Evolutionary conservation across 441 rosid species (phyloP), one percentile per base, ranked within the genome.

Genomic region (Kokia cookei): DNA sequence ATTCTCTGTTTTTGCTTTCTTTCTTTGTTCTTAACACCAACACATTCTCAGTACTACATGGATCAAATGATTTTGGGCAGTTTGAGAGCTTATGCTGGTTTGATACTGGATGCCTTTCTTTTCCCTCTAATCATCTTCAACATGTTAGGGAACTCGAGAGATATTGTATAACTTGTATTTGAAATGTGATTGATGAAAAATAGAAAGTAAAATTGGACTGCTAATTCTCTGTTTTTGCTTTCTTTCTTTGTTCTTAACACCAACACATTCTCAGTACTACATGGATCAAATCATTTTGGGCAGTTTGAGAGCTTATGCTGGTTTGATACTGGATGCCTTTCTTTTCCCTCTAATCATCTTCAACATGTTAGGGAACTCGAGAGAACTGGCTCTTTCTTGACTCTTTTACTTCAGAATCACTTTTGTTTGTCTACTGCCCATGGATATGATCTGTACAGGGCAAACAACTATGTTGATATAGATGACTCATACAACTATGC

Each of bases 401-500:
- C 6, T 67, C 11, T 81, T 79, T 50, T 79, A 75, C 72, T 12
- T 77, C 6, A 83, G 80, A 57, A 79, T 66, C 0, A 74, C 83
- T 19, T 17, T 79, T 6, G 22, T 84, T 17, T 73, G 80, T 50
- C 42, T 81, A 42, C 24, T 75, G 0, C 82, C 86, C 84, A 84
- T 1, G 84, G 66, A 7, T 79, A 79, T 61, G 81, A 79, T 75
- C 79, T 84, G 13, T 79, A 57, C 74, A 75, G 83, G 71, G 65
- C 43, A 13, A 74, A 47, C 10, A 73, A n/a, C 61, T 79, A 67
- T 11, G 67, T 12, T 27, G 65, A 59, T 7, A 66, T 47, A 13
- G 74, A 76, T n/a, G 63, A 78, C 22, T 80, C 81, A 5, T 84
- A 82, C 82, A 67, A 78, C 7, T 86, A 85, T 73, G 88, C 88